A percentile compares a stretch with the other conserved stretches of the same genome.
Evolutionary conservation across 2,329 filamentous ascomycete species (phyloP).

Genomic region (Phoma herbarum): DNA sequence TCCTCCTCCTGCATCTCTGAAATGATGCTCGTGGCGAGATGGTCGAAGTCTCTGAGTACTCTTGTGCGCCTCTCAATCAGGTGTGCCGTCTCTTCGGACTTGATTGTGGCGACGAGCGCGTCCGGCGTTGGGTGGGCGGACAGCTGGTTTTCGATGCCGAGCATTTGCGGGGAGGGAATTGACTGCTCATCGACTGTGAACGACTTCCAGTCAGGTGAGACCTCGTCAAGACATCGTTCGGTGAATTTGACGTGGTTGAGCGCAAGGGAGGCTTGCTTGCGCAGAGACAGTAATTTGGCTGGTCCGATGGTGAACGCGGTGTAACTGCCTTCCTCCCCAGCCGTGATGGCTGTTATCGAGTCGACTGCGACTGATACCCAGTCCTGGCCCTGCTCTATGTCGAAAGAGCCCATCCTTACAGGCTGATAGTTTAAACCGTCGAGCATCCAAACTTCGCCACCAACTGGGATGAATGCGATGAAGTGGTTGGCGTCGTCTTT

Average conservation of each 20-base stretch:
- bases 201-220: slow-evolving; percentile 56
- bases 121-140: slow-evolving; percentile 23
- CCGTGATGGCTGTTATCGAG: slow-evolving; percentile 73
- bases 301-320: slow-evolving; percentile 78
- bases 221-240: slow-evolving; percentile 51
- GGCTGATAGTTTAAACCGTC: slow-evolving; percentile 83
- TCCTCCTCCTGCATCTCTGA: slow-evolving; percentile 58
- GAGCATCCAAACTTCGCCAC: slow-evolving; percentile 83
- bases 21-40: slow-evolving; percentile 52
- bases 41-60: slow-evolving; percentile 35
- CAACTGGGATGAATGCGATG: slow-evolving; percentile 82
- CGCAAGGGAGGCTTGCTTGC: slow-evolving; percentile 55
- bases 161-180: slow-evolving; percentile 23
- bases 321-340: slow-evolving; percentile 73
- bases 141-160: slow-evolving; percentile 31
- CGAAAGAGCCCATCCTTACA: slow-evolving; percentile 63
- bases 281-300: slow-evolving; percentile 65
- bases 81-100: slow-evolving; percentile 26
- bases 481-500: slow-evolving; percentile 81
- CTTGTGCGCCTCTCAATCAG: slow-evolving; percentile 32
- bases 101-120: slow-evolving; percentile 26
- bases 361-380: slow-evolving; percentile 74
- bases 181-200: slow-evolving; percentile 46
- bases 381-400: slow-evolving; percentile 50
- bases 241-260: slow-evolving; percentile 55